phyloP scores from a whole-genome alignment of 2,329 filamentous ascomycete species.

The Verticillium longisporum region DNA sequence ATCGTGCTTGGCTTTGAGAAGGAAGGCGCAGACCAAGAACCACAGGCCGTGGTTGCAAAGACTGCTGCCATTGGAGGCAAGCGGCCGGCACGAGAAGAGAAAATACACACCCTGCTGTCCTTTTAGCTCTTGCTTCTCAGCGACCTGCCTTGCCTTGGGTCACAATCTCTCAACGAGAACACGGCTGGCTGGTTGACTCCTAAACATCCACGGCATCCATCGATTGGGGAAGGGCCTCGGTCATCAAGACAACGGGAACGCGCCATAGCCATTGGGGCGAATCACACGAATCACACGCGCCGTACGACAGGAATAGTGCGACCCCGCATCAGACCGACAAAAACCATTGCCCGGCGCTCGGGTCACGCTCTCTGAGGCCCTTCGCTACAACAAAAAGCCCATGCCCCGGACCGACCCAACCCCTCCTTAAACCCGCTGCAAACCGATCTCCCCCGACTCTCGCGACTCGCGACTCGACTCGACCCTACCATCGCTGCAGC shows the following conservation, averaged over 20 bases:
- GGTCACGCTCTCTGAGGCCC: slow-evolving; percentile 2
- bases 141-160: too few relatives aligned
- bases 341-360: background rate
- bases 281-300: background rate
- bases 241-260: too few relatives aligned
- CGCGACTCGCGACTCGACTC: slow-evolving; percentile 8
- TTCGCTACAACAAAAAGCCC: slow-evolving; percentile 4
- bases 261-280: too few relatives aligned
- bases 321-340: background rate
- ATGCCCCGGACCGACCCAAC: slow-evolving; percentile 4
- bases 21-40: background rate
- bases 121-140: background rate
- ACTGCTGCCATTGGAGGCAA: background rate
- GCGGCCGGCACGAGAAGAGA: background rate
- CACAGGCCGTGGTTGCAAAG: background rate
- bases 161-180: too few relatives aligned
- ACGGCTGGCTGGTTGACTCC: too few relatives aligned
- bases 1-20: background rate
- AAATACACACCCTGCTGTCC: background rate
- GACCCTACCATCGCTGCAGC: slow-evolving; percentile 6
- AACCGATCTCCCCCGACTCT: slow-evolving; percentile 20
- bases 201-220: too few relatives aligned
- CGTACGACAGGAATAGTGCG: background rate
- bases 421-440: slow-evolving; percentile 20
- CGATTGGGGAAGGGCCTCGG: too few relatives aligned